Evolutionary conservation across 345 rosid species (phyloP).

Genomic region (Durio zibethinus): DNA sequence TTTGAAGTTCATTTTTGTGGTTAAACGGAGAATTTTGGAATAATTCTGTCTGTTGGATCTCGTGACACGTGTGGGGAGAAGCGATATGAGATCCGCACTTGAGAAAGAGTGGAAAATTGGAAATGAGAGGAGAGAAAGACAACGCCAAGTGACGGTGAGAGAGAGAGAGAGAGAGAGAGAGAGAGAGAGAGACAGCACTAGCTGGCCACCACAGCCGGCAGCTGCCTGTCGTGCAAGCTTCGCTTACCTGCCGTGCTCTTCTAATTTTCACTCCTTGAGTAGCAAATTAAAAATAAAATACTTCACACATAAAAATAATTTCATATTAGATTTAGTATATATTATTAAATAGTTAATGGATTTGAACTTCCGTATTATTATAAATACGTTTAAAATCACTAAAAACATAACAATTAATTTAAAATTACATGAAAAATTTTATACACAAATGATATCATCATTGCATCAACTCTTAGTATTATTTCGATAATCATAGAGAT

Average conservation of each 20-base stretch:
- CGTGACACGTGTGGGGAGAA: neutral
- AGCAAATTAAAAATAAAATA: too few species aligned
- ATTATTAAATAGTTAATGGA: too few species aligned
- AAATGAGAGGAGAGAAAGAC: neutral
- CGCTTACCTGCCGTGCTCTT: neutral
- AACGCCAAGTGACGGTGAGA: constrained; percentile 1
- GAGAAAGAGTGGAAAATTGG: neutral
- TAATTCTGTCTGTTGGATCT: neutral
- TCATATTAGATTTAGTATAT: too few species aligned
- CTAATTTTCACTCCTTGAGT: too few species aligned
- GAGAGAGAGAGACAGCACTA: neutral
- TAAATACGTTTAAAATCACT: too few species aligned
- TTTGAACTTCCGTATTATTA: too few species aligned
- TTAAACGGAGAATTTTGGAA: neutral
- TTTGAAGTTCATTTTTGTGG: neutral
- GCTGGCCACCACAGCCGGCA: constrained; percentile 17
- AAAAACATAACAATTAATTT: too few species aligned
- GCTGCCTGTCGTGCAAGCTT: constrained; percentile 12
- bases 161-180: too few species aligned
- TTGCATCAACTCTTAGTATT: too few species aligned
- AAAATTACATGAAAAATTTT: too few species aligned
- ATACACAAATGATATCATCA: too few species aligned
- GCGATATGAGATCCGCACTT: constrained; percentile 4
- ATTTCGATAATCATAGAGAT: too few species aligned
- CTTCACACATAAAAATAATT: neutral